A percentile compares a stretch with the other conserved stretches of the same genome.
These are phyloP conservation scores for Pyricularia sp. DNA, from an alignment of 2,329 filamentous ascomycete species.

Conservation along the genomic window DNA sequence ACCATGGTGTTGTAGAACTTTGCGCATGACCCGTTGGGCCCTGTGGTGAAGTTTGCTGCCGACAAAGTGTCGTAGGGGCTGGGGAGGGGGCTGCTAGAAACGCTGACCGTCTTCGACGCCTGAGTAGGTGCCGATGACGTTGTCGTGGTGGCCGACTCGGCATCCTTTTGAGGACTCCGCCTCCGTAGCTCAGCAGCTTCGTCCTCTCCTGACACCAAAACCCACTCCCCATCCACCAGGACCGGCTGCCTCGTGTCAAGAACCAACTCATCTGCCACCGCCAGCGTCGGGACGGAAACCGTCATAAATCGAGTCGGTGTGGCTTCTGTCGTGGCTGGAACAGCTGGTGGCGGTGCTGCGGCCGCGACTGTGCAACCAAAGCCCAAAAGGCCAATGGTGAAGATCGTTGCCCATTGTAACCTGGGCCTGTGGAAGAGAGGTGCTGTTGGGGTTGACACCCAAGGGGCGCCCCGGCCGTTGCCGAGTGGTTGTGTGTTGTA, in stretches of 20 bases:
- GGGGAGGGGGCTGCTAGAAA: conserved; percentile 38
- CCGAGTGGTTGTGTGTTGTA: background rate
- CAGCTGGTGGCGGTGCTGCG: conserved; percentile 12
- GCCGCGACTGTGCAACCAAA: conserved; percentile 13
- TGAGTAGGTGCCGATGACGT: conserved; percentile 10
- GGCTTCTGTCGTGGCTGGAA: conserved; percentile 12
- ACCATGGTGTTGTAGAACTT: conserved; percentile 62
- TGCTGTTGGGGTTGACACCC: background rate
- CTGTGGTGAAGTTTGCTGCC: conserved; percentile 48
- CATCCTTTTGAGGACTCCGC: conserved; percentile 9
- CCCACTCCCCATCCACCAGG: conserved; percentile 24
- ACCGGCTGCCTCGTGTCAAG: conserved; percentile 8
- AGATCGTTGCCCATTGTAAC: conserved; percentile 17
- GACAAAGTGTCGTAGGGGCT: conserved; percentile 59
- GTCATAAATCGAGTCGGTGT: background rate
- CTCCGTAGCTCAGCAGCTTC: conserved; percentile 13
- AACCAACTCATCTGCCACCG: conserved; percentile 27
- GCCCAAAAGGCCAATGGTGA: conserved; percentile 14
- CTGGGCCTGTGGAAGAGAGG: conserved; percentile 11
- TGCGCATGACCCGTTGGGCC: conserved; percentile 45
- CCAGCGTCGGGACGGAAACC: conserved; percentile 18
- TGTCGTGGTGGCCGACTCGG: conserved; percentile 7
- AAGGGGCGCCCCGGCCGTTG: background rate
- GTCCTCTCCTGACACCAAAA: conserved; percentile 25
- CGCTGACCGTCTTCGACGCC: conserved; percentile 16